phyloP scores from a whole-genome alignment of 257 asterid species.

The Pogostemon cablin region DNA sequence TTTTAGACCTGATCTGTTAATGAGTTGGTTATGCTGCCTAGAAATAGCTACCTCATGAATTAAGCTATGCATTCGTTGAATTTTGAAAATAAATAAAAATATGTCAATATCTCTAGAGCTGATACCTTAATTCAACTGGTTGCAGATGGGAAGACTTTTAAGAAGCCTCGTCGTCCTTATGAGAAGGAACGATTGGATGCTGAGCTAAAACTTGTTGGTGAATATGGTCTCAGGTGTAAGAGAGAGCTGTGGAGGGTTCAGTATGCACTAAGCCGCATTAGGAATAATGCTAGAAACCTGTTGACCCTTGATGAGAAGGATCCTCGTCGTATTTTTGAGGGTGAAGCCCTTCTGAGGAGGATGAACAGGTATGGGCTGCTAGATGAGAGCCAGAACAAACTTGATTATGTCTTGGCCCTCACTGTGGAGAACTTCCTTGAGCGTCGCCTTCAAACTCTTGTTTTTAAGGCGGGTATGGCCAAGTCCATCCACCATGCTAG shows the following conservation, averaged over 20 bases:
- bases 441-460: constrained; percentile 68
- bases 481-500: constrained; percentile 76
- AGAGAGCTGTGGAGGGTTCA: constrained; percentile 72
- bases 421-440: constrained; percentile 72
- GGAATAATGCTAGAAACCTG: constrained; percentile 61
- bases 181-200: constrained; percentile 70
- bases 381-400: constrained; percentile 72
- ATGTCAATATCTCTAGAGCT: neutral
- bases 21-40: too few species aligned
- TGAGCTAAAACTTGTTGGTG: constrained; percentile 67
- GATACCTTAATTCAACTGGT: neutral
- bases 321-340: constrained; percentile 68
- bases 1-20: too few species aligned
- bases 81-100: neutral
- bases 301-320: constrained; percentile 68
- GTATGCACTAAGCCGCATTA: constrained; percentile 67
- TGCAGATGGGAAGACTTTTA: constrained; percentile 66
- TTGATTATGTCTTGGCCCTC: constrained; percentile 66
- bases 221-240: constrained; percentile 64
- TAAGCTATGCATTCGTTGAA: too few species aligned
- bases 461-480: constrained; percentile 71
- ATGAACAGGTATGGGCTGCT: constrained; percentile 60
- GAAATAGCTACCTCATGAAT: too few species aligned
- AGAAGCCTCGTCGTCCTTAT: constrained; percentile 69
- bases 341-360: constrained; percentile 72